Percentiles rank a stretch among this genome's conserved stretches.
Conservation (phyloP, 768 basidiomycete species). For the Boletales sp. region DNA sequence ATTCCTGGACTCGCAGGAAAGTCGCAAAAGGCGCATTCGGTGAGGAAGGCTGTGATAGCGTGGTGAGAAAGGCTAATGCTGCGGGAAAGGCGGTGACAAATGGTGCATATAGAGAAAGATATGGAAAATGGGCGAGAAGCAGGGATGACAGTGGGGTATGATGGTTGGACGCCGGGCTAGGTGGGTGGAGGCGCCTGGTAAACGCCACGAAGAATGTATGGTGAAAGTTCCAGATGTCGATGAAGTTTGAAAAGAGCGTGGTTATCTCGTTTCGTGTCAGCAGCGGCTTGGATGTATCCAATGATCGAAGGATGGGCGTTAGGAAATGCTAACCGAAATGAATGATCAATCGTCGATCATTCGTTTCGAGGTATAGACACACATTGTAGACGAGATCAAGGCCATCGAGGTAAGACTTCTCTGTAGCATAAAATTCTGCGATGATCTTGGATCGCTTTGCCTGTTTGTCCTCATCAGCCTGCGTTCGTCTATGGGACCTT, state of each 20-base stretch:
- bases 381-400: slow-evolving; percentile 82
- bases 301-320: slow-evolving; percentile 69
- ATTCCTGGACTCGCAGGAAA: slow-evolving; percentile 64
- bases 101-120: slow-evolving; percentile 81
- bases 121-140: slow-evolving; percentile 81
- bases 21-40: slow-evolving; percentile 48
- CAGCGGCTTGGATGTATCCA: slow-evolving; percentile 67
- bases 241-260: slow-evolving; percentile 80
- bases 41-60: slow-evolving; percentile 46
- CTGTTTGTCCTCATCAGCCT: slow-evolving; percentile 45
- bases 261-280: slow-evolving; percentile 66
- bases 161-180: slow-evolving; percentile 15
- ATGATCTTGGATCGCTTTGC: slow-evolving; percentile 65
- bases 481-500: slow-evolving; percentile 30
- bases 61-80: slow-evolving; percentile 54
- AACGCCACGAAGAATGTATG: slow-evolving; percentile 68
- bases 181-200: slow-evolving; percentile 36
- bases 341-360: background rate
- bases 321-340: slow-evolving; percentile 65
- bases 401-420: slow-evolving; percentile 76
- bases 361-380: slow-evolving; percentile 21
- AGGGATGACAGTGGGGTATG: slow-evolving; percentile 51
- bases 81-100: slow-evolving; percentile 78
- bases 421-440: slow-evolving; percentile 80
- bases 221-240: slow-evolving; percentile 89